These are phyloP conservation scores for Pythium phragmitis DNA, from an alignment of 352 stramenopile species.

Conservation along the genomic window DNA sequence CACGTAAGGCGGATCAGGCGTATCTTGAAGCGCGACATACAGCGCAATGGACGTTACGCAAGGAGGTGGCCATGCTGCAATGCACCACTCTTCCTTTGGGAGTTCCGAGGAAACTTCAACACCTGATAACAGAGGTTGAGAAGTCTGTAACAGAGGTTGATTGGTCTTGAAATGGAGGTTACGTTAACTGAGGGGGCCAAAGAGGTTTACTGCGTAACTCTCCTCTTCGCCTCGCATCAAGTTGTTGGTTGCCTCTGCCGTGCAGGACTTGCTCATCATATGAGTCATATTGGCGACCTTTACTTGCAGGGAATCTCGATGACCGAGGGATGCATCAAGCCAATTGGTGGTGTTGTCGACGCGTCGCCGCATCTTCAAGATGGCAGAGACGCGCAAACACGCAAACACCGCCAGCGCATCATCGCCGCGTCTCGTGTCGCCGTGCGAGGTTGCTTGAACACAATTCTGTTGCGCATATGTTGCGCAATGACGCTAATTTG, in stretches of 20 bases:
- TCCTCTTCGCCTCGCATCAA: no score
- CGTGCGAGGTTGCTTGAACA: slow-evolving; percentile 5
- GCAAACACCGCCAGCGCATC: slow-evolving; percentile 15
- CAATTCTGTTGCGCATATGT: slow-evolving; percentile 21
- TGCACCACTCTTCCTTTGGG: no score
- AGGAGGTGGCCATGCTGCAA: background rate
- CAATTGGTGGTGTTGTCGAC: background rate
- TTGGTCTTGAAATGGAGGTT: no score
- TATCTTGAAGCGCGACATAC: background rate
- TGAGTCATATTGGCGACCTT: no score
- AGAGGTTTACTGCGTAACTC: no score
- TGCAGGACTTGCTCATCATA: no score
- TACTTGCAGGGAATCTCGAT: no score
- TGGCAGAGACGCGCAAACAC: slow-evolving; percentile 13
- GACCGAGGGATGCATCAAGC: no score
- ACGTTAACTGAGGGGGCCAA: no score
- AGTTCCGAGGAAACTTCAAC: background rate
- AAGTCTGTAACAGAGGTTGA: background rate
- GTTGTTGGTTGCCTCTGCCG: no score
- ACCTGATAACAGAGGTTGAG: background rate
- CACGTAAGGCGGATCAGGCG: background rate
- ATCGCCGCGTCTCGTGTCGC: slow-evolving; percentile 9
- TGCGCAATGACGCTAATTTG: slow-evolving; percentile 29
- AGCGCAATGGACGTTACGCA: background rate
- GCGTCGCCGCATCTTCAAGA: slow-evolving; percentile 4